Base-by-base conservation (phyloP, 352 stramenopile genomes). In the Phytophthora hybrid region DNA sequence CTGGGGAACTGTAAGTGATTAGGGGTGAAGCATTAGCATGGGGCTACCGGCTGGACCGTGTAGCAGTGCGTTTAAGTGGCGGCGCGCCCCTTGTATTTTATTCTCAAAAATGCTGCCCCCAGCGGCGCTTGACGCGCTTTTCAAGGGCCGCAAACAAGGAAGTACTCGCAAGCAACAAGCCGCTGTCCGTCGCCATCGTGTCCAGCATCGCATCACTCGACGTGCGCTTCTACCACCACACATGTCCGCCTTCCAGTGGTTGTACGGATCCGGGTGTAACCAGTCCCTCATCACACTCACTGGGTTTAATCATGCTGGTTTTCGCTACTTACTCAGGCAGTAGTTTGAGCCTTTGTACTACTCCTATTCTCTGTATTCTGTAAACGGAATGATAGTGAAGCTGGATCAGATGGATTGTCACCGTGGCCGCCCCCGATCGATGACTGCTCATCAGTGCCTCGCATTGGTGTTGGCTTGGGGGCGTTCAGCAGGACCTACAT, bases 11-110 rank as follows among this genome's bases (percentile, higher is more conserved):
- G 26, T 46, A 46, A 46, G 53, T 47, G 53, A 29, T 46, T 59
- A 46, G 53, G 53, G 53, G 53, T 59, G 53, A 59, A 59, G 29
- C 53, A 18, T 26, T 59, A 59, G 53, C 53, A 47, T 59, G 14
- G 18, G 53, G 53, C 31, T 59, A 26, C 31, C 51, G 18, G 53
- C 16, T 59, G 34, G 52, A 21, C 52, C 23, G 32, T 10, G 32
- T 10, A 59, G 53, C 31, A 59, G 31, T 59, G 51, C 51, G 51
- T 39, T 37, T 57, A 39, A 57, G 4, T 57, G 51, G 51, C 29
- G 47, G 47, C 19, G 47, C 18, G 6, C 8, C 3, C 7, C 19
- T 23, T 29, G 29, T 29, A 6, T 9, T 54, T 29, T 54, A 29
- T 11, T 54, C 11, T 39, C 5, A 13, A 54, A 54, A 23, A 54